Base-by-base conservation (phyloP, 2,329 filamentous ascomycete genomes). In the Dothideomycetes sp. region DNA sequence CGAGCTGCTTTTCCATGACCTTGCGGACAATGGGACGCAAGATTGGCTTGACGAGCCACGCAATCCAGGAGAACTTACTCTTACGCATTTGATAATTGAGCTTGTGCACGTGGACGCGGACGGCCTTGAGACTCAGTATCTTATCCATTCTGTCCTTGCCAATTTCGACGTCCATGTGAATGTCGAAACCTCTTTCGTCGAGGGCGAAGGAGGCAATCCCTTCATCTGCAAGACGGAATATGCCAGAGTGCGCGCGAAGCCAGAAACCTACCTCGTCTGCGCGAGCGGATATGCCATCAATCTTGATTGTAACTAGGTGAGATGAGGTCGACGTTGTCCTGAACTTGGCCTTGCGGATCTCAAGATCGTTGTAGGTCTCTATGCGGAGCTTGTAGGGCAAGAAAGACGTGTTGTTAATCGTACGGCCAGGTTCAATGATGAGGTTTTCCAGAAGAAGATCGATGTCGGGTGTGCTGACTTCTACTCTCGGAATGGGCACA, bases 191-290 rank as follows among this genome's bases (percentile, higher is more conserved):
- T 15, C 84, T 76, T 49, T 89, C 79, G 57, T 95, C 89, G 4
- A 96, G 75, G 33, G 77, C 75, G 60, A 96, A 87, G 19, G 81
- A 85, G 4, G 83, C 85, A 35, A 95, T 83, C 3, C 89, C 89
- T 57, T 87, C 74, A 52, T 94, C 87, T 2, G 77, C 75, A 19
- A 94, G 69, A 17, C 78, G 77, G 36, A 94, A 67, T 2, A 93
- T 58, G 2, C 84, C 79, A 11, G 78, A 77, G 56, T 91, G 88
- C 0, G 84, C 72, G 8, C 83, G 81, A 22, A 95, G 66, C 77
- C 88, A 93, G 64, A 88, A 96, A 17, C 89, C 89, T 22, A 96
- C 69, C 46, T 95, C 87, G 17, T 89, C 78, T 3, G 88, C 88
- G 31, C 82, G 79, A 39, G 91, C 70, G 1, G 86, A 93, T 7